Evolutionary conservation across 2,329 filamentous ascomycete genomes (phyloP).

Genomic region (Alternaria sp.): DNA sequence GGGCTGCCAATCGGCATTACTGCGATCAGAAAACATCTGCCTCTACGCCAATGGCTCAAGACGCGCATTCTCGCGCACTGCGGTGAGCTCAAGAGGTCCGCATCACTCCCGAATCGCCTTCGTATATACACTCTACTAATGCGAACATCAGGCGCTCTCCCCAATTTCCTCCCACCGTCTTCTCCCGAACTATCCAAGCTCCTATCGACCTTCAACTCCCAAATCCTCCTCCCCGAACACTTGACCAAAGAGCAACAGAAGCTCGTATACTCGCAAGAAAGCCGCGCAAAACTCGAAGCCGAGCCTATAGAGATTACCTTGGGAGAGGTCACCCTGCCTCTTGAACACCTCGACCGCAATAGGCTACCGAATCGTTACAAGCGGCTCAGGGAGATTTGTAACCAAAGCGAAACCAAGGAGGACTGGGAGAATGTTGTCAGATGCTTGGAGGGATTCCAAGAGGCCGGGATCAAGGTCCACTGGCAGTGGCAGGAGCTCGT

Average conservation of each 20-base stretch:
- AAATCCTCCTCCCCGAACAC: constrained; percentile 53
- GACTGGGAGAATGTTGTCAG: constrained; percentile 47
- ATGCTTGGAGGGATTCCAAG: constrained; percentile 38
- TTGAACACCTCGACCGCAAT: constrained; percentile 41
- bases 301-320: constrained; percentile 52
- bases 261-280: constrained; percentile 51
- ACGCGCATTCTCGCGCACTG: constrained; percentile 40
- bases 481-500: constrained; percentile 21
- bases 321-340: constrained; percentile 45
- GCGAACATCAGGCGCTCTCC: constrained; percentile 42
- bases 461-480: constrained; percentile 30
- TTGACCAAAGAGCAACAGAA: constrained; percentile 50
- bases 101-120: neutral
- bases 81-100: constrained; percentile 32
- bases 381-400: constrained; percentile 26
- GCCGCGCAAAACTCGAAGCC: constrained; percentile 50
- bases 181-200: constrained; percentile 50
- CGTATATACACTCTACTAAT: constrained; percentile 2
- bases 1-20: constrained; percentile 36
- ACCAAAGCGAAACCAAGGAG: constrained; percentile 24
- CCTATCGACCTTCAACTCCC: constrained; percentile 50
- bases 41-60: constrained; percentile 27
- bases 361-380: constrained; percentile 19
- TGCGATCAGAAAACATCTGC: constrained; percentile 12
- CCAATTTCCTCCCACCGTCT: constrained; percentile 51